Evolutionary conservation across 306 rosid species (phyloP), one percentile per base, ranked within the genome.

Genomic region (Begonia loranthoides): DNA sequence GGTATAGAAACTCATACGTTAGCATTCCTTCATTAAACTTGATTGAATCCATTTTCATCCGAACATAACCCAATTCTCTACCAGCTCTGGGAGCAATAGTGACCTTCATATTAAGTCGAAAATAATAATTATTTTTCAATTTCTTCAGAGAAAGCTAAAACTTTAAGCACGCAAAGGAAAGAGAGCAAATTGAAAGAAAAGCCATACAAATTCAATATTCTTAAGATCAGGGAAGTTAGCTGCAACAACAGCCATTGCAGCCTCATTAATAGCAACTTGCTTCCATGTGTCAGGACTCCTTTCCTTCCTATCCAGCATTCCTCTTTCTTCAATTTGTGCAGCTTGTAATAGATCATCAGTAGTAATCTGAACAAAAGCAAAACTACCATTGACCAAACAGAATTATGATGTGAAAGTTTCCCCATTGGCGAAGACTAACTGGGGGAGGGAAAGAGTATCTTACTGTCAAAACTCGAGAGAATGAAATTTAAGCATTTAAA

Each of bases 81-180:
- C 95, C 99, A 62, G 99, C 94, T 76, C 99, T 82, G 68, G 99
- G 99, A 66, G 99, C 94, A 68, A 90, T 85, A 48, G 99, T 90
- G 63, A 90, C 76, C 99, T 90, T 73, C 63, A 49, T 13, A 52
- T 46, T 46, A 4, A 28, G 9, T 5, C 5, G 6, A 22, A 49
- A 17, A 39, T 17, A 58, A 3, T n/a, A 43, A 10, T 11, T 43
- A n/a, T 10, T 10, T 43, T 43, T 43, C 47, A 43, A 12, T 43
- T 28, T 43, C 47, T 10, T 43, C 13, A 43, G 13, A 43, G 47
- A 43, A 9, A 12, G 14, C 15, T 10, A 43, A 11, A 43, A 13
- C 47, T 10, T 3, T 43, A 43, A 43, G 47, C 47, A 4, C 9
- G 36, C 36, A 52, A 45, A 55, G 54, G 41, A 61, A 63, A 17